phyloP scores from a whole-genome alignment of 2,329 filamentous ascomycete genomes.

The Teratosphaeria gauchensis region DNA sequence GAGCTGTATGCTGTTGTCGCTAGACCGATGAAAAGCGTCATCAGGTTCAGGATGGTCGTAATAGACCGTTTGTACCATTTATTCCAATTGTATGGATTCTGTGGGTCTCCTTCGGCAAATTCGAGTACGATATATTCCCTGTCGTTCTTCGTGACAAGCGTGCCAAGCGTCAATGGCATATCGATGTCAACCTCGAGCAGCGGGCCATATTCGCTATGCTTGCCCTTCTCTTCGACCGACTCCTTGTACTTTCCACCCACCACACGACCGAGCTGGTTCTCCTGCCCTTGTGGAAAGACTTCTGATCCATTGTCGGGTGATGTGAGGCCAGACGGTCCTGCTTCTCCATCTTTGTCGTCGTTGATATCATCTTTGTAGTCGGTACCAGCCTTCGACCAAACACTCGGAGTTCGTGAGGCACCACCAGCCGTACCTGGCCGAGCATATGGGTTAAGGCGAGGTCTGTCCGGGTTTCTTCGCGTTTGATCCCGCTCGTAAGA shows the following conservation, averaged over 20 bases:
- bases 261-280: constrained; percentile 26
- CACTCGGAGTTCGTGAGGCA: not conserved
- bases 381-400: not conserved
- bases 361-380: not conserved
- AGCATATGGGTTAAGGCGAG: not conserved
- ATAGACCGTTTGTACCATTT: constrained; percentile 37
- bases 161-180: constrained; percentile 40
- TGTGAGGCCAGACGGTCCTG: constrained; percentile 10
- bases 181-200: constrained; percentile 39
- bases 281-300: constrained; percentile 5
- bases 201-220: constrained; percentile 26
- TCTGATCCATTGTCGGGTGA: constrained; percentile 17
- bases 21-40: constrained; percentile 46
- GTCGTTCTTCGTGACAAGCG: constrained; percentile 33
- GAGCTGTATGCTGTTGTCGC: constrained; percentile 46
- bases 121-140: constrained; percentile 38
- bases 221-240: constrained; percentile 25
- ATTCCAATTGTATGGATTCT: constrained; percentile 45
- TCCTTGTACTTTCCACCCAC: constrained; percentile 31
- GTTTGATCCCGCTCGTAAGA: not conserved
- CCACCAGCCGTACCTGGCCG: not conserved
- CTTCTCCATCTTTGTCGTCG: constrained; percentile 1
- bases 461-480: not conserved
- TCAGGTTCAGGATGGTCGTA: constrained; percentile 39
- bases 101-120: constrained; percentile 37